These are phyloP conservation scores for Hypoxylon sp. DNA, from an alignment of 2,329 filamentous ascomycete genomes.

Conservation along the genomic window DNA sequence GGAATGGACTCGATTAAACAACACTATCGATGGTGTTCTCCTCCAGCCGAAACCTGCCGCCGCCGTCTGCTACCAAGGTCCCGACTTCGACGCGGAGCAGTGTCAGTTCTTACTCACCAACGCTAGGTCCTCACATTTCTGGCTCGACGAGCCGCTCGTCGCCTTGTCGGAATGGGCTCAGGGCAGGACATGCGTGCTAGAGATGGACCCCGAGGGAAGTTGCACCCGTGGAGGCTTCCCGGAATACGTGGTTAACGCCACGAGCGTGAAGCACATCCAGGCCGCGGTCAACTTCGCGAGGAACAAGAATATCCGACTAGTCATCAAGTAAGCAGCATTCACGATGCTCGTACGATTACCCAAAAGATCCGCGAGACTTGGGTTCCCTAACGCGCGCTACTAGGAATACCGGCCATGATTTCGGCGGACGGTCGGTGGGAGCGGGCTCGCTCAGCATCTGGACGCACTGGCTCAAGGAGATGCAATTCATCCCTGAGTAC, in stretches of 20 bases:
- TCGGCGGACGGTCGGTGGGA: conserved; percentile 55
- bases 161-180: conserved; percentile 45
- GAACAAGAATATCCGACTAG: conserved; percentile 47
- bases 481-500: conserved; percentile 49
- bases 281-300: conserved; percentile 47
- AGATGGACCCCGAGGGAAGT: conserved; percentile 36
- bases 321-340: conserved; percentile 45
- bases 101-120: conserved; percentile 41
- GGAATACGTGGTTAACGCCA: conserved; percentile 50
- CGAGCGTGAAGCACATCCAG: conserved; percentile 47
- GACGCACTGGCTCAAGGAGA: conserved; percentile 57
- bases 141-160: conserved; percentile 47
- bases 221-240: conserved; percentile 49
- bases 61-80: conserved; percentile 43
- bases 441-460: conserved; percentile 57
- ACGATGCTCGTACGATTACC: conserved; percentile 3
- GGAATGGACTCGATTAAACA: conserved; percentile 43
- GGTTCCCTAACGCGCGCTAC: conserved; percentile 48
- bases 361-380: conserved; percentile 34
- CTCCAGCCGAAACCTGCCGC: conserved; percentile 44
- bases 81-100: conserved; percentile 35
- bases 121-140: conserved; percentile 41
- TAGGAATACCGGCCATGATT: conserved; percentile 58
- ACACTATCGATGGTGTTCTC: conserved; percentile 41
- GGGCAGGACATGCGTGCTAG: conserved; percentile 45